phyloP scores from a whole-genome alignment of 805 yeast species.

The Cyberlindnera americana region DNA sequence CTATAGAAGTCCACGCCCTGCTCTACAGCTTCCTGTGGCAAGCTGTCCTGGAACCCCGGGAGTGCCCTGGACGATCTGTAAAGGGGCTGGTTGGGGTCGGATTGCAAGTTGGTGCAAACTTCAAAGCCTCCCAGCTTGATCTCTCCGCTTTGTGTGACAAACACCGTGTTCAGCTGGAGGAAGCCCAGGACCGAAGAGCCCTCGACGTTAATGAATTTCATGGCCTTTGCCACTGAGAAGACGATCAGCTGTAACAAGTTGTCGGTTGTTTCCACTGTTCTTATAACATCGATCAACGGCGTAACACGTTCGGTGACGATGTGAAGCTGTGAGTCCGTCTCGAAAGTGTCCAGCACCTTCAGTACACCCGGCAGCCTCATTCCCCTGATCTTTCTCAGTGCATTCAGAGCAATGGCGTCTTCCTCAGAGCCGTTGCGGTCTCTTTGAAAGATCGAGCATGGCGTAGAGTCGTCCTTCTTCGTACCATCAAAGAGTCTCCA shows the following conservation, averaged over 20 bases:
- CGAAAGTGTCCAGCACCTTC: constrained; percentile 58
- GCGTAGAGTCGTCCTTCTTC: constrained; percentile 41
- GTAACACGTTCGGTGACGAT: constrained; percentile 65
- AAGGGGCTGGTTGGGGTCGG: constrained; percentile 27
- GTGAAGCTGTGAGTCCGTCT: constrained; percentile 52
- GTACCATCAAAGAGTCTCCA: constrained; percentile 67
- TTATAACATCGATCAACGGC: constrained; percentile 44
- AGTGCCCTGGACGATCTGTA: constrained; percentile 35
- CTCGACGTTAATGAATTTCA: constrained; percentile 56
- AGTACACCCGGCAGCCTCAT: constrained; percentile 70
- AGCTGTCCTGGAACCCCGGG: constrained; percentile 31
- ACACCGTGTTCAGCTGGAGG: constrained; percentile 53
- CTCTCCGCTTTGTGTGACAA: constrained; percentile 66
- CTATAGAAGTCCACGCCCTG: constrained; percentile 41
- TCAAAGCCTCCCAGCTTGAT: constrained; percentile 88
- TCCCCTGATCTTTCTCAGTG: constrained; percentile 45
- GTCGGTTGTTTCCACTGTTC: constrained; percentile 28
- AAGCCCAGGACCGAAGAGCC: constrained; percentile 60
- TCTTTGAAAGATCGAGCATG: constrained; percentile 65
- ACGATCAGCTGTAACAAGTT: constrained; percentile 52
- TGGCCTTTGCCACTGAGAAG: constrained; percentile 48
- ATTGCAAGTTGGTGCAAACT: constrained; percentile 45
- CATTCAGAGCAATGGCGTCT: constrained; percentile 41
- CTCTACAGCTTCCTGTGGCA: constrained; percentile 52
- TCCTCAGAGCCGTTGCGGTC: constrained; percentile 39